These are phyloP conservation scores for Rickenella mellea DNA, from an alignment of 768 basidiomycete species.

Conservation along the genomic window DNA sequence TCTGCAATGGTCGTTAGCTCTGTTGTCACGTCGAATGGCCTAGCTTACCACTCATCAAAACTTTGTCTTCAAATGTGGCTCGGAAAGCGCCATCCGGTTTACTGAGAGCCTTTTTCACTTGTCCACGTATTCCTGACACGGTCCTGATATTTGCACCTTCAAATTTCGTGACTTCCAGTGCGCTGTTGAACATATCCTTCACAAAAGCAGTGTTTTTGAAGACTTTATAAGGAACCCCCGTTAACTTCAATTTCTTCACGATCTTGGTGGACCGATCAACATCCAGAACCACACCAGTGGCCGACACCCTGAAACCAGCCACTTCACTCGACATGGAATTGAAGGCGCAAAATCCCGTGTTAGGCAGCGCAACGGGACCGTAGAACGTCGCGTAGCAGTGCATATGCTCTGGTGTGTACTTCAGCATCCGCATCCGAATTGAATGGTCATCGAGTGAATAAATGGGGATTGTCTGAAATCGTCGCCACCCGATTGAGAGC, in stretches of 20 bases:
- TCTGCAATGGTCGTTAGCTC: too few species aligned
- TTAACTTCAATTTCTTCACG: slow-evolving; percentile 97
- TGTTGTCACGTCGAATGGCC: not conserved
- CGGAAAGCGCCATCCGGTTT: slow-evolving; percentile 94
- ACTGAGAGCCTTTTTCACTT: slow-evolving; percentile 91
- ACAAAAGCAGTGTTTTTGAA: slow-evolving; percentile 99
- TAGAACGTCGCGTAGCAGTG: slow-evolving; percentile 98
- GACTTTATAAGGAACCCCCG: slow-evolving; percentile 92
- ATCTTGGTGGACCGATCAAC: slow-evolving; percentile 89
- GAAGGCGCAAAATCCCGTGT: slow-evolving; percentile 97
- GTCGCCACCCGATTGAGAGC: slow-evolving; percentile 93
- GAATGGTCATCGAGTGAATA: slow-evolving; percentile 97
- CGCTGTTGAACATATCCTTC: slow-evolving; percentile 92
- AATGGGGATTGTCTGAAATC: slow-evolving; percentile 91
- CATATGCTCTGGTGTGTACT: slow-evolving; percentile 99
- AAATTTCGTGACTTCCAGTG: slow-evolving; percentile 95
- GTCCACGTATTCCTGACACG: slow-evolving; percentile 91
- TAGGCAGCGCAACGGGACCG: slow-evolving; percentile 83
- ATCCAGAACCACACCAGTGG: slow-evolving; percentile 91
- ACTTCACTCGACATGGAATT: slow-evolving; percentile 63
- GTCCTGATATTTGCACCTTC: slow-evolving; percentile 96
- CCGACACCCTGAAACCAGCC: slow-evolving; percentile 79
- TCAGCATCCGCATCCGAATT: slow-evolving; percentile 98
- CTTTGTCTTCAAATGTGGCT: slow-evolving; percentile 97
- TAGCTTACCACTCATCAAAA: slow-evolving; percentile 84